Evolutionary conservation across 2,329 filamentous ascomycete species (phyloP).

Genomic region (Mollisia scopiformis): DNA sequence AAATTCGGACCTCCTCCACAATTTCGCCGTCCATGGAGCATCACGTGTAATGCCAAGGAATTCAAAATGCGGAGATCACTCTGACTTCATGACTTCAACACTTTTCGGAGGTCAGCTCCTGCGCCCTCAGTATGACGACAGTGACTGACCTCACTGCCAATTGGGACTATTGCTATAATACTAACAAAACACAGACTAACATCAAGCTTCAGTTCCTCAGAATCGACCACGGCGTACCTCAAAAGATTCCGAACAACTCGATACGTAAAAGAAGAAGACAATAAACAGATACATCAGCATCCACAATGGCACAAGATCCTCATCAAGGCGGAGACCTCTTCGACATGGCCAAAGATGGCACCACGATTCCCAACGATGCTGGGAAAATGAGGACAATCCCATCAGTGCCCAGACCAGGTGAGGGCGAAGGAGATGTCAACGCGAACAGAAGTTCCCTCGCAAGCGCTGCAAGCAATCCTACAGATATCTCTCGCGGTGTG

Average conservation of each 20-base stretch:
- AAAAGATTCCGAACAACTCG: neutral
- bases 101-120: neutral
- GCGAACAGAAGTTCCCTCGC: conserved; percentile 1
- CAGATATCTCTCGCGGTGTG: conserved; percentile 46
- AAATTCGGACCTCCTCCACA: neutral
- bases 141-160: neutral
- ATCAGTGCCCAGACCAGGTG: conserved; percentile 50
- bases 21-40: neutral
- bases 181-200: neutral
- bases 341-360: conserved; percentile 22
- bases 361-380: conserved; percentile 45
- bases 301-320: conserved; percentile 12
- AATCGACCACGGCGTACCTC: neutral
- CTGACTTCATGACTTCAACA: neutral
- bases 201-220: neutral
- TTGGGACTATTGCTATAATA: neutral
- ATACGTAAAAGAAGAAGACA: neutral
- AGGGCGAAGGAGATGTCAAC: conserved; percentile 28
- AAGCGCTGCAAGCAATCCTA: conserved; percentile 47
- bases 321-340: conserved; percentile 21
- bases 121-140: neutral
- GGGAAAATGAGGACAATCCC: conserved; percentile 48
- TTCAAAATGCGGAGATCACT: neutral
- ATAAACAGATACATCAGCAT: neutral
- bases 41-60: neutral